Conservation (phyloP, 495 filamentous ascomycete species). For the Opeltia flavorubescens region DNA sequence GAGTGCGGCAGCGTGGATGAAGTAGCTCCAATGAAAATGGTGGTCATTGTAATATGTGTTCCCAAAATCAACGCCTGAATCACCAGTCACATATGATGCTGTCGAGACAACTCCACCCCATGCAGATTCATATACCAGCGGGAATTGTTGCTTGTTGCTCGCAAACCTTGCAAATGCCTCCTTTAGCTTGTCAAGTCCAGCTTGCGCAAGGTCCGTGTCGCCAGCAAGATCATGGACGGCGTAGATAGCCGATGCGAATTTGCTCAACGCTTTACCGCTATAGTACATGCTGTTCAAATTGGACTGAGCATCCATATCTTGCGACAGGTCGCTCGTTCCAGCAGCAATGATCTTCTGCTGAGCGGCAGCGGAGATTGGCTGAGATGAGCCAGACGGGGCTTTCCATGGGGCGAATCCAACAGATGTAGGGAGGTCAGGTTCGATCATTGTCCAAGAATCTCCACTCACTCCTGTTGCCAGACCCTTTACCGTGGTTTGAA, state of each 20-base stretch:
- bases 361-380: conserved; percentile 33
- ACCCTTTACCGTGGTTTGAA: conserved; percentile 82
- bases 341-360: conserved; percentile 40
- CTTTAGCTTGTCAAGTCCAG: conserved; percentile 56
- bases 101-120: conserved; percentile 83
- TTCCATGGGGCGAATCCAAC: conserved; percentile 71
- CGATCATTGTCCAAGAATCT: conserved; percentile 68
- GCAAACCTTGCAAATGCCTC: conserved; percentile 61
- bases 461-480: conserved; percentile 55
- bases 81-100: conserved; percentile 60
- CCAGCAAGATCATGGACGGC: conserved; percentile 51
- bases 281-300: conserved; percentile 90
- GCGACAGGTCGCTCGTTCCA: conserved; percentile 50
- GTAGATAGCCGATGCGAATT: conserved; percentile 66
- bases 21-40: conserved; percentile 87
- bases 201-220: conserved; percentile 41
- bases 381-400: conserved; percentile 31
- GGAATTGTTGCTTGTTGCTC: conserved; percentile 61
- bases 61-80: conserved; percentile 63
- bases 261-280: conserved; percentile 80
- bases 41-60: conserved; percentile 90
- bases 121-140: conserved; percentile 64
- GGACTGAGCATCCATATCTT: conserved; percentile 56
- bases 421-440: conserved; percentile 51
- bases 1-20: conserved; percentile 76